phyloP scores from a whole-genome alignment of 768 basidiomycete genomes.

The Favolaschia claudopus region DNA sequence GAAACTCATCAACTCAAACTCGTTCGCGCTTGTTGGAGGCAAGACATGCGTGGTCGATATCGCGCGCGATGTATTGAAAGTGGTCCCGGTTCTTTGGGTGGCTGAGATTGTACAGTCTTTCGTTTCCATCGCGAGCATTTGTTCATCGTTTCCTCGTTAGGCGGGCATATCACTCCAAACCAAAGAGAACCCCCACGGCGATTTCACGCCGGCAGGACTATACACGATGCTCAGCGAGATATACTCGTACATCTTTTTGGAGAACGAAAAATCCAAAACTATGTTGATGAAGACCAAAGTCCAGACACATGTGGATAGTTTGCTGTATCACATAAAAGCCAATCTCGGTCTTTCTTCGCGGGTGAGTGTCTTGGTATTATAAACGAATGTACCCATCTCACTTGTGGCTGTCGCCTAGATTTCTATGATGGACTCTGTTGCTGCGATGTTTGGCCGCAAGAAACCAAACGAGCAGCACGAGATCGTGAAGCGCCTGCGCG shows the following conservation, averaged over 20 bases:
- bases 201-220: conserved; percentile 67
- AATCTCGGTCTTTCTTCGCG: conserved; percentile 50
- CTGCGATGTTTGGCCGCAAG: conserved; percentile 52
- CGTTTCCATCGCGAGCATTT: neutral
- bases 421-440: conserved; percentile 54
- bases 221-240: conserved; percentile 73
- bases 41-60: conserved; percentile 66
- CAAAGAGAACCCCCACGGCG: conserved; percentile 57
- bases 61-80: conserved; percentile 70
- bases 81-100: conserved; percentile 73
- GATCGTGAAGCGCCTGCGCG: conserved; percentile 64
- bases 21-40: conserved; percentile 65
- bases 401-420: conserved; percentile 21
- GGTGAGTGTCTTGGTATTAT: conserved; percentile 45
- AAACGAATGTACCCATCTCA: neutral
- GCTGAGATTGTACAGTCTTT: conserved; percentile 68
- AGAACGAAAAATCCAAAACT: conserved; percentile 65
- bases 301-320: conserved; percentile 57
- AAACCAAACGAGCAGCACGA: conserved; percentile 57
- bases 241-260: conserved; percentile 82
- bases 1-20: conserved; percentile 59
- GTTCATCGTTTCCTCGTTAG: conserved; percentile 42
- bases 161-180: conserved; percentile 78
- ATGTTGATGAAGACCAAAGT: conserved; percentile 63
- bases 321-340: conserved; percentile 64